Percentiles rank a stretch among this genome's conserved stretches.
Conservation (phyloP, 2,329 filamentous ascomycete genomes). For the Stromatinia cepivora region DNA sequence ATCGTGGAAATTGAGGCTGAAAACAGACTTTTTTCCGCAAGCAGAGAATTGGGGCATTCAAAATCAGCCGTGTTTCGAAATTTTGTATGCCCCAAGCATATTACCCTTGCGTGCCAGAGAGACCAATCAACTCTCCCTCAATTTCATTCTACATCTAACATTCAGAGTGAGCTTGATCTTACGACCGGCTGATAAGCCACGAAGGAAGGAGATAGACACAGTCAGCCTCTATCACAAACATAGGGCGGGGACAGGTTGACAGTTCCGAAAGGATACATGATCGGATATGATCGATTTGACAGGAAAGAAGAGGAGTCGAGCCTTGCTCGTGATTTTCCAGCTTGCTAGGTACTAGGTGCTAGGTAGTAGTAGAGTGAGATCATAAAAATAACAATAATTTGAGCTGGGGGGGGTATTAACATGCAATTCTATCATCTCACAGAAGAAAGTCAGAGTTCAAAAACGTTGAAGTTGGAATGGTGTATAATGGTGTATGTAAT, state of each 20-base stretch:
- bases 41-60: constrained; percentile 9
- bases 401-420: background rate
- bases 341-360: background rate
- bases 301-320: background rate
- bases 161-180: background rate
- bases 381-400: background rate
- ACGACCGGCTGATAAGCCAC: background rate
- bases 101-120: background rate
- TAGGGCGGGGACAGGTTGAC: background rate
- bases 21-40: background rate
- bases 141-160: background rate
- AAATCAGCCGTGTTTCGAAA: background rate
- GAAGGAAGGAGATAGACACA: background rate
- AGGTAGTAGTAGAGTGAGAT: background rate
- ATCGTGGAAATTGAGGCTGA: constrained; percentile 1
- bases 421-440: background rate
- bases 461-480: background rate
- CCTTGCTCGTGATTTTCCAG: background rate
- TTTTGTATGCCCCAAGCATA: background rate
- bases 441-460: no score
- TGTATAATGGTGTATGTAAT: no score
- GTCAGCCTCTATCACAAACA: background rate
- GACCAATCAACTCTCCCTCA: background rate
- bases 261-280: background rate
- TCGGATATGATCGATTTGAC: background rate